Evolutionary conservation across 2,329 filamentous ascomycete genomes (phyloP).

Genomic region (Epicoccum nigrum): DNA sequence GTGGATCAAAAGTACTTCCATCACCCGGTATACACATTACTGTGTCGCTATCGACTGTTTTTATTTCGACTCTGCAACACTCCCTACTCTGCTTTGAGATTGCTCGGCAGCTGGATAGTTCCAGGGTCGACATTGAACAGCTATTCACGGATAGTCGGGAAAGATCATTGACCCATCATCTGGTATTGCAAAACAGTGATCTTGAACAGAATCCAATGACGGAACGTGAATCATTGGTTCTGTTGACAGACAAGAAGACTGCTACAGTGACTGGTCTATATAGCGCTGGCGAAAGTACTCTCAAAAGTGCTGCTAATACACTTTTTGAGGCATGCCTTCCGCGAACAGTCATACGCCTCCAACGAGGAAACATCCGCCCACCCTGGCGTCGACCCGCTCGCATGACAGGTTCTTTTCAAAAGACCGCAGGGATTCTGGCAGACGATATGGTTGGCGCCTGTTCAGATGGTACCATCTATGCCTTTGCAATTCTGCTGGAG

Average conservation of each 20-base stretch:
- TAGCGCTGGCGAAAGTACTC: constrained; percentile 24
- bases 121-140: constrained; percentile 25
- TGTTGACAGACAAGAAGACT: constrained; percentile 44
- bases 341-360: constrained; percentile 55
- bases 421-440: constrained; percentile 49
- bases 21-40: constrained; percentile 60
- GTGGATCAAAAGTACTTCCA: constrained; percentile 50
- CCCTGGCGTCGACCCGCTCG: constrained; percentile 37
- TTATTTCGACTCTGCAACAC: constrained; percentile 61
- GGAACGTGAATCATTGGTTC: constrained; percentile 27
- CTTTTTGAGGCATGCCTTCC: constrained; percentile 53
- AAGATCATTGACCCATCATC: constrained; percentile 35
- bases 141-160: constrained; percentile 41
- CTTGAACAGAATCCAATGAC: not conserved
- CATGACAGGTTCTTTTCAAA: constrained; percentile 11
- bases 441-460: constrained; percentile 58
- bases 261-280: constrained; percentile 39
- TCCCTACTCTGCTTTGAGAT: constrained; percentile 59
- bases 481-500: constrained; percentile 68
- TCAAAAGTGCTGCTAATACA: constrained; percentile 36
- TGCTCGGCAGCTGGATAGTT: constrained; percentile 40
- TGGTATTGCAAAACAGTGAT: constrained; percentile 25
- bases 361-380: constrained; percentile 54
- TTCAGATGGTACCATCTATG: constrained; percentile 59
- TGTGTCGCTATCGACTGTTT: constrained; percentile 54